Evolutionary conservation across 768 basidiomycete genomes (phyloP).

Genomic region (Amanita exitialis): DNA sequence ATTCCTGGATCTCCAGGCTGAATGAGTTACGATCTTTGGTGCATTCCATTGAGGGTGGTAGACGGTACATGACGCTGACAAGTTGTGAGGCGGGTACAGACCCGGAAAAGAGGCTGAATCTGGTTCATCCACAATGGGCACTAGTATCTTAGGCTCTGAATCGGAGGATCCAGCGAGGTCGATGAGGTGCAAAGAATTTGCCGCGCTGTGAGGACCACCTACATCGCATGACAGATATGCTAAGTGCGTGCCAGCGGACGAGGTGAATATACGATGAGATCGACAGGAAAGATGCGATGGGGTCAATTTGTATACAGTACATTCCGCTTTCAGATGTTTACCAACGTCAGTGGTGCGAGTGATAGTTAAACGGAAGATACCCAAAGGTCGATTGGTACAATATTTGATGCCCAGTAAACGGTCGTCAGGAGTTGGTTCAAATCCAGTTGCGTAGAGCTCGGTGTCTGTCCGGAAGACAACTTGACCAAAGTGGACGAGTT

Average conservation of each 20-base stretch:
- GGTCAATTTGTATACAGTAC: conserved; percentile 29
- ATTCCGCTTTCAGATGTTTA: conserved; percentile 7
- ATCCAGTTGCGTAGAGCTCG: conserved; percentile 48
- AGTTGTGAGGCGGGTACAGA: conserved; percentile 41
- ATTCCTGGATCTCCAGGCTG: conserved; percentile 43
- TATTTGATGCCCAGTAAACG: conserved; percentile 47
- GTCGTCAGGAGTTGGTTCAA: conserved; percentile 46
- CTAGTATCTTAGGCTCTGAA: not conserved
- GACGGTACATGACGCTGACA: conserved; percentile 33
- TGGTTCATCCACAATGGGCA: not conserved
- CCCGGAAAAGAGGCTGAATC: conserved; percentile 39
- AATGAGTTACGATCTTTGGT: conserved; percentile 31
- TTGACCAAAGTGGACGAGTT: conserved; percentile 41
- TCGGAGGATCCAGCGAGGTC: conserved; percentile 19
- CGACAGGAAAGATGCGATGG: conserved; percentile 23
- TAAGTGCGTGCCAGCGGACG: conserved; percentile 18
- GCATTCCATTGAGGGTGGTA: conserved; percentile 9
- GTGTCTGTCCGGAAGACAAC: conserved; percentile 34
- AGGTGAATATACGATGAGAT: conserved; percentile 24
- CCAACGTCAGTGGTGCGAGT: conserved; percentile 7
- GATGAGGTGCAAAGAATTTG: conserved; percentile 36
- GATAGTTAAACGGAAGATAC: conserved; percentile 43
- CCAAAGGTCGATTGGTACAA: conserved; percentile 50
- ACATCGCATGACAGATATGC: conserved; percentile 45
- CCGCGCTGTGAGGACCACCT: conserved; percentile 53